phyloP scores from a whole-genome alignment of 1,284 basidiomycete species.

The Gymnopus androsaceus region DNA sequence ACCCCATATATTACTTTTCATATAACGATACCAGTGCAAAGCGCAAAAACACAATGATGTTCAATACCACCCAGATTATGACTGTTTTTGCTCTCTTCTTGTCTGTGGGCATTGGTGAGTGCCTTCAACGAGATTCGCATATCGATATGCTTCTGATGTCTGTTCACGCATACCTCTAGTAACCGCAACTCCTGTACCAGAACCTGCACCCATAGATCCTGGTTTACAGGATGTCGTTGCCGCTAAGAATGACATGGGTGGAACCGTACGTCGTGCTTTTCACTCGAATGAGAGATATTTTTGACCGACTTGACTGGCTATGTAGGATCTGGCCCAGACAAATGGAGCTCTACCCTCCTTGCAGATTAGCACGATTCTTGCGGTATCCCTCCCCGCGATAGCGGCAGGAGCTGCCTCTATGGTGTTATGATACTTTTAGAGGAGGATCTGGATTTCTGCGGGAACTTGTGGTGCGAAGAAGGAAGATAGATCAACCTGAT shows the following conservation, averaged over 20 bases:
- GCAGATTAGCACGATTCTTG: background rate
- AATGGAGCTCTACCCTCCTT: slow-evolving; percentile 3
- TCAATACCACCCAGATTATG: background rate
- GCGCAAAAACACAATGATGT: slow-evolving; percentile 7
- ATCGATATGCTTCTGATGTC: background rate
- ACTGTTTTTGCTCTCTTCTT: background rate
- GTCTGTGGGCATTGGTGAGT: background rate
- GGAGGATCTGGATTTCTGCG: background rate
- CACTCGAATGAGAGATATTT: background rate
- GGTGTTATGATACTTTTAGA: background rate
- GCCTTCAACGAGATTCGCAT: background rate
- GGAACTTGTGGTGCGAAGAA: background rate
- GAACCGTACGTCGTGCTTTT: background rate
- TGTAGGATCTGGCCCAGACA: background rate
- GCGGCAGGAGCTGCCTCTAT: background rate
- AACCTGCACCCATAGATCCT: slow-evolving; percentile 6
- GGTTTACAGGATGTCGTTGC: slow-evolving; percentile 2
- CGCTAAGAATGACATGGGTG: slow-evolving; percentile 7
- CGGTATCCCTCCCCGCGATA: slow-evolving; percentile 1
- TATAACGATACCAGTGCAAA: slow-evolving; percentile 4
- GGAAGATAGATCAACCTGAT: background rate
- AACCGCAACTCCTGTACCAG: slow-evolving; percentile 2
- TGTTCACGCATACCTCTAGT: background rate
- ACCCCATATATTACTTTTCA: background rate
- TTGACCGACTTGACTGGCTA: background rate